phyloP scores from a whole-genome alignment of 768 basidiomycete species.

The Serendipita sp. region DNA sequence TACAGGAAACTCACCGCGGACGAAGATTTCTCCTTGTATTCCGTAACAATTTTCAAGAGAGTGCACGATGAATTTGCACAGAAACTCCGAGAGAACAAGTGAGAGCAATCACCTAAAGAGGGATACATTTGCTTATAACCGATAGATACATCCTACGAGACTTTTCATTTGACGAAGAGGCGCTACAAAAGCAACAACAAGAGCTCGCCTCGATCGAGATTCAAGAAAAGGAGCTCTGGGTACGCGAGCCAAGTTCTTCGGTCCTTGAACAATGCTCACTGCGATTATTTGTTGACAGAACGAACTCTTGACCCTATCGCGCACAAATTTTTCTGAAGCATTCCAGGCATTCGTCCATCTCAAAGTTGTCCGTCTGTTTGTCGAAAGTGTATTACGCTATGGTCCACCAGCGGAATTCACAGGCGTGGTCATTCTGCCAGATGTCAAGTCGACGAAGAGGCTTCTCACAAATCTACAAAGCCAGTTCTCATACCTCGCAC shows the following conservation, averaged over 20 bases:
- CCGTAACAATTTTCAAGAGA: slow-evolving; percentile 77
- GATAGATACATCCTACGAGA: slow-evolving; percentile 85
- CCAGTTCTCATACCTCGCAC: slow-evolving; percentile 68
- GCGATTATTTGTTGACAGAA: slow-evolving; percentile 35
- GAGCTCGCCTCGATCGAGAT: slow-evolving; percentile 65
- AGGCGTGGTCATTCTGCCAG: slow-evolving; percentile 77
- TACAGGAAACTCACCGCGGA: slow-evolving; percentile 62
- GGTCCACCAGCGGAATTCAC: slow-evolving; percentile 86
- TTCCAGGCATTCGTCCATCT: slow-evolving; percentile 89
- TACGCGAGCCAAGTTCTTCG: slow-evolving; percentile 22
- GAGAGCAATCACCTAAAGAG: slow-evolving; percentile 15
- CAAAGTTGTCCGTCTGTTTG: slow-evolving; percentile 79
- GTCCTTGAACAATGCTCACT: neutral
- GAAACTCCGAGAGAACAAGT: slow-evolving; percentile 94
- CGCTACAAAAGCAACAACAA: slow-evolving; percentile 60
- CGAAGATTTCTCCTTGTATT: slow-evolving; percentile 75
- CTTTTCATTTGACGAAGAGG: slow-evolving; percentile 75
- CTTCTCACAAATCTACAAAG: slow-evolving; percentile 52
- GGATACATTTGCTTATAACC: slow-evolving; percentile 8
- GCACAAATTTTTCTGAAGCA: slow-evolving; percentile 95
- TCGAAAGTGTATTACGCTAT: slow-evolving; percentile 91
- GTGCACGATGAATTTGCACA: slow-evolving; percentile 86
- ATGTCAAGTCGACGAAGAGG: slow-evolving; percentile 70
- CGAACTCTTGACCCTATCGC: slow-evolving; percentile 73
- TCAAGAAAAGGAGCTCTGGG: slow-evolving; percentile 96